Base-by-base conservation (phyloP, 164 flowering plant species). In the Vitis cinerea region DNA sequence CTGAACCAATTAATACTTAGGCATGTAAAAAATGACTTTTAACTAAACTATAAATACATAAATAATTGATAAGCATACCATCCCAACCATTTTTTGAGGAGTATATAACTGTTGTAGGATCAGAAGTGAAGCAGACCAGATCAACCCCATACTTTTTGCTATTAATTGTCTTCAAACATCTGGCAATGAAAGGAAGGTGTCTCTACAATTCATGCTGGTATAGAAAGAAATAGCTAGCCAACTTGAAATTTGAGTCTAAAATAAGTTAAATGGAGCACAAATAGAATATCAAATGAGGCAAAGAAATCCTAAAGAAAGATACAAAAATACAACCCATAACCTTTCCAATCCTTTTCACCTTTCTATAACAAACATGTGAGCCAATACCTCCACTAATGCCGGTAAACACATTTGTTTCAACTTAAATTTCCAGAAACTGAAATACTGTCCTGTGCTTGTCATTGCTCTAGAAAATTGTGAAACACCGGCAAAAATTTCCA, bases 71-170 rank as follows among this genome's bases (percentile, higher is more conserved):
- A 55, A 69, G 67, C 93, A 51, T 88, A 93, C 99, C 99, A 80
- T 96, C 99, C 99, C 99, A 93, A n/a, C 98, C 99, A 86, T 96
- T 96, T 79, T 89, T 96, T 23, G 99, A 96, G 53, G 98, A 93
- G 81, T 96, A 96, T 74, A 96, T 88, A 62, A 96, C 99, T 59
- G 98, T 93, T 67, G 98, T 89, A 37, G 98, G 97, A 75, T 90
- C 94, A 78, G 98, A 87, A 65, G 98, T 92, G 74, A 93, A 96
- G 82, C 89, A 85, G 72, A 96, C 99, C 44, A 96, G 82, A 75
- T 96, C 99, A 73, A 96, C 97, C 60, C 99, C 98, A 74, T 96
- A 96, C 71, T 93, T 96, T 82, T 96, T 96, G 86, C 99, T 96
- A 80, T 96, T 96, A 55, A 96, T 96, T 62, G 99, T 92, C 84